Evolutionary conservation across 768 basidiomycete species (phyloP).

Genomic region (Podaxis sp.): DNA sequence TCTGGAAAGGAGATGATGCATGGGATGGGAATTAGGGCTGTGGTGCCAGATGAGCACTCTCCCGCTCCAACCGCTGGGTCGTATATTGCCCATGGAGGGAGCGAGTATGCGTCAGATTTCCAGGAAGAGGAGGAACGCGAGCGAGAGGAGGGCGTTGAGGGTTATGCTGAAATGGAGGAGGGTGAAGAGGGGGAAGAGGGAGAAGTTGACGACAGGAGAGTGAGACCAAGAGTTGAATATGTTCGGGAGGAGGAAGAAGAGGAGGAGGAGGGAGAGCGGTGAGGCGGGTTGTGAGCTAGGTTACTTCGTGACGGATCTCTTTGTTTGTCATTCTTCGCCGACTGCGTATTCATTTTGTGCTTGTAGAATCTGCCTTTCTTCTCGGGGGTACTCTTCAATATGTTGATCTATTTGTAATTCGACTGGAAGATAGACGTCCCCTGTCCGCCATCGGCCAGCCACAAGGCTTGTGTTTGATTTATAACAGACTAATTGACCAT

Average conservation of each 20-base stretch:
- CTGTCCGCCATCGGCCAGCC: background rate
- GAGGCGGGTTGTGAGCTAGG: background rate
- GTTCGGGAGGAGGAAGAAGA: constrained; percentile 8
- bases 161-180: constrained; percentile 24
- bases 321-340: background rate
- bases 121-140: constrained; percentile 52
- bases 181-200: constrained; percentile 25
- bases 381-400: background rate
- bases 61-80: constrained; percentile 50
- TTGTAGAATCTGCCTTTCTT: background rate
- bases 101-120: constrained; percentile 21
- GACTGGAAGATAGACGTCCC: background rate
- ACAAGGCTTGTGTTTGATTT: background rate
- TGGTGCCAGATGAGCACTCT: constrained; percentile 23
- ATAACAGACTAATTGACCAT: background rate
- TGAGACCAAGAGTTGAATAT: constrained; percentile 1
- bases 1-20: constrained; percentile 15
- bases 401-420: background rate
- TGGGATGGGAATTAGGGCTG: constrained; percentile 28
- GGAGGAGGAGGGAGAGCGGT: constrained; percentile 7
- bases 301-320: background rate
- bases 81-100: constrained; percentile 27
- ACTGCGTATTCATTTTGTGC: background rate
- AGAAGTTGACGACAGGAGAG: constrained; percentile 1
- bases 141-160: constrained; percentile 42